Conservation (phyloP, 1,284 basidiomycete genomes). For the Schizopora paradoxa region DNA sequence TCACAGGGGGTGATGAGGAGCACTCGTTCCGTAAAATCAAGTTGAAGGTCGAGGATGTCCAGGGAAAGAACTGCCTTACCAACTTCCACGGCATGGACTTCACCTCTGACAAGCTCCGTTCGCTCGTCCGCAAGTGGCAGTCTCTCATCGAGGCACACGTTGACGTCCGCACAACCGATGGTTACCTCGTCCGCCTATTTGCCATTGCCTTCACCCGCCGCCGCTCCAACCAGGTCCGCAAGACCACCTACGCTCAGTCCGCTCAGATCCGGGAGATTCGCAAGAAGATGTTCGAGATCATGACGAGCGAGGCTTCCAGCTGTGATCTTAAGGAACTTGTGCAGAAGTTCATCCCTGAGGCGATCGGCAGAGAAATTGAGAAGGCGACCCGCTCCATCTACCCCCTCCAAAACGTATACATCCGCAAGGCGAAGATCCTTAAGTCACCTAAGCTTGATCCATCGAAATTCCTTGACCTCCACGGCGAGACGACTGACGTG, state of each 20-base stretch:
- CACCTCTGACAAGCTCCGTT: slow-evolving; percentile 99
- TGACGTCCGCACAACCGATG: slow-evolving; percentile 99
- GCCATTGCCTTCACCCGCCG: slow-evolving; percentile 99
- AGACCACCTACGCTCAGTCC: slow-evolving; percentile 98
- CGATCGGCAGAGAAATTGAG: slow-evolving; percentile 99
- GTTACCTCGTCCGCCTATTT: slow-evolving; percentile 98
- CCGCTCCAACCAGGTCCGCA: slow-evolving; percentile 94
- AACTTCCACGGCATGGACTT: slow-evolving; percentile 99
- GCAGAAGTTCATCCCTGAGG: slow-evolving; percentile 98
- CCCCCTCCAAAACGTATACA: slow-evolving; percentile 97
- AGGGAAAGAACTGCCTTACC: slow-evolving; percentile 99
- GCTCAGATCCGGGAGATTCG: slow-evolving; percentile 96
- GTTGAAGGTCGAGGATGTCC: slow-evolving; percentile 94
- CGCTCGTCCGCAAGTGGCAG: slow-evolving; percentile 99
- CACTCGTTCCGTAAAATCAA: slow-evolving; percentile 99
- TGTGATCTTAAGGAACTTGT: slow-evolving; percentile 98
- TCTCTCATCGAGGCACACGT: slow-evolving; percentile 98
- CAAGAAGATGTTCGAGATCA: slow-evolving; percentile 99
- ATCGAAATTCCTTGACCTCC: slow-evolving; percentile 91
- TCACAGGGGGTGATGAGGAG: slow-evolving; percentile 99
- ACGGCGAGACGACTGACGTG: slow-evolving; percentile 90
- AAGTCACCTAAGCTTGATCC: slow-evolving; percentile 97
- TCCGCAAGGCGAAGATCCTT: slow-evolving; percentile 97
- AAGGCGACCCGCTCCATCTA: slow-evolving; percentile 96
- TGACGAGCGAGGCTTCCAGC: slow-evolving; percentile 92